Base-by-base conservation (phyloP, 2,329 filamentous ascomycete genomes). In the Sclerotinia minor region DNA sequence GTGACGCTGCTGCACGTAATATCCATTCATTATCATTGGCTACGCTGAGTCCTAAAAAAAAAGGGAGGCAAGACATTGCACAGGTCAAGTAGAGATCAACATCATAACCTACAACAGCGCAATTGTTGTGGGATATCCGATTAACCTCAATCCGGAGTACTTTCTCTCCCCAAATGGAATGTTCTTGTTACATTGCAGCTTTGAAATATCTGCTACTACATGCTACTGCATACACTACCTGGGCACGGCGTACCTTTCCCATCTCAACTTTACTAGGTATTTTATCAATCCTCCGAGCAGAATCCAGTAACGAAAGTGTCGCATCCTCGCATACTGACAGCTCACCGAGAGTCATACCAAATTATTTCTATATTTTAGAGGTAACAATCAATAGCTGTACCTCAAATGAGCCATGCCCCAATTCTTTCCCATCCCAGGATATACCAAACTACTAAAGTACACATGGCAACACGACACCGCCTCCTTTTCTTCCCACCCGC, bases 1-100 rank as follows among this genome's bases (percentile, higher is more conserved):
- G 35, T 67, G 65, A 63, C 35, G 47, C 53, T 67, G 55, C 65
- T 67, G 65, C 65, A 67, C 57, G 65, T 67, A 67, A 67, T 61
- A 45, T 67, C 21, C 47, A 38, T n/a, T 15, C 44, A 32, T 67
- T 32, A 26, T 54, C 17, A 67, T 67, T 67, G 65, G 65, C 50
- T 38, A 32, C 21, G 35, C 24, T n/a, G 17, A 49, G n/a, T 57
- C 35, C 32, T 32, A 8, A 9, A 47, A 21, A 21, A 21, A 47
- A 53, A 32, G 5, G 21, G 11, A 49, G 26, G 50, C 32, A 65
- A 24, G 21, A 49, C 24, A 49, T 65, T 54, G 65, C 65, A 67
- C 45, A 65, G 35, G 41, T 57, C 53, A 65, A 26, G 64, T 7
- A 66, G 57, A 67, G 60, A 64, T 63, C 57, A 60, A 61, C 35